These are phyloP conservation scores for Mortierella sp. DNA, from an alignment of 371 early-diverging fungal species.

Conservation along the genomic window DNA sequence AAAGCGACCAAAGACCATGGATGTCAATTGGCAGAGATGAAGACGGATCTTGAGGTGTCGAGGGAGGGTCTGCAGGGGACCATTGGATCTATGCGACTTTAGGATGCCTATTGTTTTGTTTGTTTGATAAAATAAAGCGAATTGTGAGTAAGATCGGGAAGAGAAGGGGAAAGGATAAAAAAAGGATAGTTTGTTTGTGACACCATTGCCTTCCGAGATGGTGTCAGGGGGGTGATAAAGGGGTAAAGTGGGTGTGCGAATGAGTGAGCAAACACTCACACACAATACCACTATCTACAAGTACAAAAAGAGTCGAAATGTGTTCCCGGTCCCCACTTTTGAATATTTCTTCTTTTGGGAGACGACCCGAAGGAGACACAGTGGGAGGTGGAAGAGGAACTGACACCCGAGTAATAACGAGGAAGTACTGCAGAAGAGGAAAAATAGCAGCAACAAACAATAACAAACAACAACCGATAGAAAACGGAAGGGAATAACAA, in stretches of 20 bases:
- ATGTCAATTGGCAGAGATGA: constrained; percentile 73
- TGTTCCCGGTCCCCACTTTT: constrained; percentile 12
- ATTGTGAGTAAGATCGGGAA: constrained; percentile 17
- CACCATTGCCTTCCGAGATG: background rate
- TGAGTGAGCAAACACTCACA: background rate
- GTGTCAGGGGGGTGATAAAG: constrained; percentile 5
- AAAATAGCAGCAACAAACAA: background rate
- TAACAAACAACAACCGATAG: background rate
- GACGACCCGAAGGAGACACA: background rate
- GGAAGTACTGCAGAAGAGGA: background rate
- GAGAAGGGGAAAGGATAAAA: constrained; percentile 1
- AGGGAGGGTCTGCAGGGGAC: constrained; percentile 63
- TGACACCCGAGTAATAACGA: constrained; percentile 9
- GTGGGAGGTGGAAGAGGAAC: background rate
- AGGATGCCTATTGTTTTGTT: constrained; percentile 62
- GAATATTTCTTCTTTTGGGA: constrained; percentile 13
- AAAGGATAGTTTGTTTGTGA: background rate
- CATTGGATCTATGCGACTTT: constrained; percentile 65
- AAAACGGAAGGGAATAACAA: background rate
- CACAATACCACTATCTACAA: background rate
- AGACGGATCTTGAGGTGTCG: constrained; percentile 68
- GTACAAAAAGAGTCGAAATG: background rate
- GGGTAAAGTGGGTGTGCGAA: background rate
- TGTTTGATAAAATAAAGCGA: background rate
- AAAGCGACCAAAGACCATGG: constrained; percentile 74